Percentiles rank a stretch among this genome's conserved stretches.
phyloP scores from a whole-genome alignment of 1,284 basidiomycete genomes.

The Hymenochaete sp. region DNA sequence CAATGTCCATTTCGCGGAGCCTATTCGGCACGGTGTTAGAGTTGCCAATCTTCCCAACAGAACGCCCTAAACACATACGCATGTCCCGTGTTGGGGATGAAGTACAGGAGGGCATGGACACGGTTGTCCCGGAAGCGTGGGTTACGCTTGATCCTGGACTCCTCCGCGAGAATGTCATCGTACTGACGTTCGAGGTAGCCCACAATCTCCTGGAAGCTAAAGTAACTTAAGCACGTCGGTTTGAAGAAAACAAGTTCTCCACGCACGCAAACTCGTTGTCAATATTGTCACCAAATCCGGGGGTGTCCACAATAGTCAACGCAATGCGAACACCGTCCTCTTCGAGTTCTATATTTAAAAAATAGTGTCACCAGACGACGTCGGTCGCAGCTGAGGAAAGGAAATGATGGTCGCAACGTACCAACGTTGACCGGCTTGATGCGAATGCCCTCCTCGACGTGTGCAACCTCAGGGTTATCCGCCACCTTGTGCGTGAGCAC shows the following conservation, averaged over 20 bases:
- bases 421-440: slow-evolving; percentile 96
- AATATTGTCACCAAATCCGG: slow-evolving; percentile 98
- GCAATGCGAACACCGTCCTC: slow-evolving; percentile 98
- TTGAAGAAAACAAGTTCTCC: slow-evolving; percentile 1
- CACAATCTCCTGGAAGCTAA: slow-evolving; percentile 92
- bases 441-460: slow-evolving; percentile 89
- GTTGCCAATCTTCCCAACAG: no score
- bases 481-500: slow-evolving; percentile 80
- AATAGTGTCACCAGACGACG: slow-evolving; percentile 1
- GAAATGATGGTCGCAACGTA: no score
- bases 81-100: slow-evolving; percentile 91
- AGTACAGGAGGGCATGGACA: slow-evolving; percentile 94
- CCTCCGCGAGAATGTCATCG: slow-evolving; percentile 97
- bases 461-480: slow-evolving; percentile 83
- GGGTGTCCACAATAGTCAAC: slow-evolving; percentile 96
- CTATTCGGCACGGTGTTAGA: no score
- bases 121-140: slow-evolving; percentile 98
- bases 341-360: slow-evolving; percentile 69
- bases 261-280: slow-evolving; percentile 97
- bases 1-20: slow-evolving; percentile 97
- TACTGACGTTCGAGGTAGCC: slow-evolving; percentile 98
- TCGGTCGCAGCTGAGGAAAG: slow-evolving; percentile 6
- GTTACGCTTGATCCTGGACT: slow-evolving; percentile 99
- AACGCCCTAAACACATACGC: slow-evolving; percentile 45
- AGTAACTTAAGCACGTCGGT: slow-evolving; percentile 1